These are phyloP conservation scores for Massariosphaeria phaeospora DNA, from an alignment of 495 filamentous ascomycete genomes.

Conservation along the genomic window DNA sequence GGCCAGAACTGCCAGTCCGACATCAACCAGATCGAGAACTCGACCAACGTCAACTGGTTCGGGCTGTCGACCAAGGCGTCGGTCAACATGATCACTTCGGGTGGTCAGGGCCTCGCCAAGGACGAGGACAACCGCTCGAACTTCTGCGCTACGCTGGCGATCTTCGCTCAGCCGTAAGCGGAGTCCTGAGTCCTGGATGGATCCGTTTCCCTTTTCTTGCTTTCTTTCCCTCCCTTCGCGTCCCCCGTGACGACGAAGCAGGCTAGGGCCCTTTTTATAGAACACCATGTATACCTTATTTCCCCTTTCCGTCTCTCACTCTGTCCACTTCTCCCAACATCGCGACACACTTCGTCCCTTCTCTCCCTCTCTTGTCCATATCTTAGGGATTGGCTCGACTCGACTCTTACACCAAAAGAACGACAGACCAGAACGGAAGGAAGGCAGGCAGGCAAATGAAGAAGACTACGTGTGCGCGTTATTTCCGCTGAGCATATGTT, in stretches of 20 bases:
- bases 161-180: constrained; percentile 27
- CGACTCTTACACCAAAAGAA: no score
- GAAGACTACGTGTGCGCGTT: no score
- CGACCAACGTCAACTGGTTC: constrained; percentile 62
- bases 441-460: no score
- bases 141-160: constrained; percentile 37
- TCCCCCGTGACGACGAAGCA: background rate
- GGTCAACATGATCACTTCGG: constrained; percentile 74
- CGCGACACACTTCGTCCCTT: background rate
- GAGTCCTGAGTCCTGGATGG: background rate
- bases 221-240: constrained; percentile 9
- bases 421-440: no score
- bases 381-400: constrained; percentile 12
- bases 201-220: background rate
- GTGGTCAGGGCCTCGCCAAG: constrained; percentile 22
- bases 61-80: constrained; percentile 82
- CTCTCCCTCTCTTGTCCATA: background rate
- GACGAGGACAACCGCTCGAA: constrained; percentile 40
- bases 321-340: background rate
- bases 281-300: background rate
- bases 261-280: background rate
- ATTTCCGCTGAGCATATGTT: no score
- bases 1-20: constrained; percentile 76
- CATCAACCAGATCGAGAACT: constrained; percentile 74
- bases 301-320: background rate